phyloP scores from a whole-genome alignment of 805 yeast species.

The Suhomyces vadensis region DNA sequence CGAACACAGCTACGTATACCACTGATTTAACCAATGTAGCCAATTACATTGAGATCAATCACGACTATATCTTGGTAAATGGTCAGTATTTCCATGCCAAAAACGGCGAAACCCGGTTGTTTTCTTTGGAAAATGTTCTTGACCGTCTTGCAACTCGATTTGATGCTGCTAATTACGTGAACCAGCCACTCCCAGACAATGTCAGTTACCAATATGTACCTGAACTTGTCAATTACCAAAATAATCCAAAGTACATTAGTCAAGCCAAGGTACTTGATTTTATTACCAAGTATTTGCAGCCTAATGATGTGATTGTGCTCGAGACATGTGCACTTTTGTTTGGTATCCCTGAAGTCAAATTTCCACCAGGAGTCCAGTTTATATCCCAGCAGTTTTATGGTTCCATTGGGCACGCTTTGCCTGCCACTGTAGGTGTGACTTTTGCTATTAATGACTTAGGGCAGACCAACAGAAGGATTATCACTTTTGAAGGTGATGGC shows the following conservation, averaged over 20 bases:
- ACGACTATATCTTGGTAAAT: conserved; percentile 42
- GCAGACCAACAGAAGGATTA: conserved; percentile 50
- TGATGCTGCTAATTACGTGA: conserved; percentile 11
- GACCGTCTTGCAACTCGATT: conserved; percentile 25
- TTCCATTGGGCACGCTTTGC: conserved; percentile 87
- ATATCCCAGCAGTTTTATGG: conserved; percentile 75
- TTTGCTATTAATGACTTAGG: conserved; percentile 65
- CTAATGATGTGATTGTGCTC: conserved; percentile 69
- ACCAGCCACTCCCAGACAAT: conserved; percentile 12
- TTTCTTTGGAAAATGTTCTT: conserved; percentile 35
- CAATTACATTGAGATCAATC: conserved; percentile 38
- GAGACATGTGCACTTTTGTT: conserved; percentile 87
- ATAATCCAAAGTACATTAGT: conserved; percentile 16
- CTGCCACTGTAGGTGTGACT: conserved; percentile 81
- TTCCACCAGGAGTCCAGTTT: conserved; percentile 54
- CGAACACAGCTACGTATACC: conserved; percentile 29
- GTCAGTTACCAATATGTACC: conserved; percentile 18
- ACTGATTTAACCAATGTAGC: conserved; percentile 22
- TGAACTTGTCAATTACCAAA: conserved; percentile 5
- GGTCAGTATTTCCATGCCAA: conserved; percentile 25
- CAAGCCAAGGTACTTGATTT: conserved; percentile 38
- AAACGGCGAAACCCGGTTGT: conserved; percentile 18
- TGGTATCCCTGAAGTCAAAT: conserved; percentile 64
- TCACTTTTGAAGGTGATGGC: conserved; percentile 87
- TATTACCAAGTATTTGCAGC: conserved; percentile 43